phyloP scores from a whole-genome alignment of 2,329 filamentous ascomycete genomes.

The Claviceps arundinis region DNA sequence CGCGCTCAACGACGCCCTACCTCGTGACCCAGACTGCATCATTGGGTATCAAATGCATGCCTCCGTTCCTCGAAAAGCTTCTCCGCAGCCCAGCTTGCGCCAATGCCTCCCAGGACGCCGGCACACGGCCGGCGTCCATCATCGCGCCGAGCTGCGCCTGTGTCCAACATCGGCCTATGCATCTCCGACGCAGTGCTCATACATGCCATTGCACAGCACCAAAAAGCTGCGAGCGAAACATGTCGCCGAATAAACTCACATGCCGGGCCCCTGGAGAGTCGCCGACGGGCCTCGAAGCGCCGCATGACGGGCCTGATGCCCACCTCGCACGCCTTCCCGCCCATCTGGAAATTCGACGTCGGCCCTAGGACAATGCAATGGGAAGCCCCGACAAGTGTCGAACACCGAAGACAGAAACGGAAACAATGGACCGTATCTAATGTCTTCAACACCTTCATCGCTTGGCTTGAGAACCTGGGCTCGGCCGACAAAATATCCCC shows the following conservation, averaged over 20 bases:
- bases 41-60: neutral
- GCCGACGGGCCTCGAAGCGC: conserved; percentile 38
- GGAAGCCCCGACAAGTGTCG: conserved; percentile 30
- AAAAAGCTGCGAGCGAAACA: conserved; percentile 9
- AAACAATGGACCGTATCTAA: conserved; percentile 8
- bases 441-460: conserved; percentile 15
- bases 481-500: conserved; percentile 11
- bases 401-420: conserved; percentile 14
- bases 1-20: neutral
- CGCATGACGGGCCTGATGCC: conserved; percentile 39
- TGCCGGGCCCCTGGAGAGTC: conserved; percentile 41
- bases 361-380: conserved; percentile 37
- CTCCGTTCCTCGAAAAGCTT: too few species aligned
- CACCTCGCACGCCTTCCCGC: conserved; percentile 21
- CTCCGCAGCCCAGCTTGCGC: neutral
- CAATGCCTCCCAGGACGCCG: conserved; percentile 20
- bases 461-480: conserved; percentile 14
- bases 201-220: conserved; percentile 19
- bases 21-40: neutral
- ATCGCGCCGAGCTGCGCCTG: conserved; percentile 7
- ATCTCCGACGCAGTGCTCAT: conserved; percentile 20
- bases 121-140: conserved; percentile 14
- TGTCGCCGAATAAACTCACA: conserved; percentile 26
- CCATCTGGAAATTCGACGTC: conserved; percentile 34
- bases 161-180: conserved; percentile 16